Percentiles rank a stretch among this genome's conserved stretches.
Conservation (phyloP, 2,329 filamentous ascomycete genomes). For the Orbilia blumenaviensis region DNA sequence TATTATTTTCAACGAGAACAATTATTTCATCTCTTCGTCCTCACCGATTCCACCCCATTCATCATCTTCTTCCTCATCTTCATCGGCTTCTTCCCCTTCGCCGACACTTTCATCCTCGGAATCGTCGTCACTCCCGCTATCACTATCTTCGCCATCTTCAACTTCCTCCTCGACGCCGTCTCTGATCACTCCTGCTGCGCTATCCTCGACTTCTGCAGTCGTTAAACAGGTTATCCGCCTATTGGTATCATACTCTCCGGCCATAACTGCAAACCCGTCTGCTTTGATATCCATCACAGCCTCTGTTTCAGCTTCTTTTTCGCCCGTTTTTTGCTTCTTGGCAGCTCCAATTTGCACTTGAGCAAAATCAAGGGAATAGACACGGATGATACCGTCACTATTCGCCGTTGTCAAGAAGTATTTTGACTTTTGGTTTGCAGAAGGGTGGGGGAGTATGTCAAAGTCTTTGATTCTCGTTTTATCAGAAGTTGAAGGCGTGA, state of each 20-base stretch:
- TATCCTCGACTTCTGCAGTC: constrained; percentile 45
- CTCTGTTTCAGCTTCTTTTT: constrained; percentile 55
- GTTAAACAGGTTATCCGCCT: constrained; percentile 43
- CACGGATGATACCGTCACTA: constrained; percentile 83
- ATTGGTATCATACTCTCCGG: constrained; percentile 39
- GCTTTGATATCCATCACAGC: neutral
- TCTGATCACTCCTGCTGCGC: neutral
- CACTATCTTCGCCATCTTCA: constrained; percentile 17
- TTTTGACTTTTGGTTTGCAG: constrained; percentile 61
- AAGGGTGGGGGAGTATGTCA: constrained; percentile 65
- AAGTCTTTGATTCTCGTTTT: constrained; percentile 88
- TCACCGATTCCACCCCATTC: constrained; percentile 41
- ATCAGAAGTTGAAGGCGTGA: constrained; percentile 73
- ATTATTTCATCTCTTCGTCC: neutral
- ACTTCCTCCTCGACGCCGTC: constrained; percentile 2
- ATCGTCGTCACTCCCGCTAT: constrained; percentile 14
- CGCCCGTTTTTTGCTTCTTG: constrained; percentile 60
- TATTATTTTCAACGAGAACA: neutral
- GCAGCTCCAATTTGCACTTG: constrained; percentile 59
- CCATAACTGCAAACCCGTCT: constrained; percentile 26
- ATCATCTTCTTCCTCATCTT: constrained; percentile 25
- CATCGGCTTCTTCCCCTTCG: neutral
- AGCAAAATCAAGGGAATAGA: constrained; percentile 72
- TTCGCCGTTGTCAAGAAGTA: constrained; percentile 76
- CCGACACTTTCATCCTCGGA: neutral